A percentile compares a stretch with the other conserved stretches of the same genome.
Conservation (phyloP, 306 rosid species). For the Rosa rugosa region DNA sequence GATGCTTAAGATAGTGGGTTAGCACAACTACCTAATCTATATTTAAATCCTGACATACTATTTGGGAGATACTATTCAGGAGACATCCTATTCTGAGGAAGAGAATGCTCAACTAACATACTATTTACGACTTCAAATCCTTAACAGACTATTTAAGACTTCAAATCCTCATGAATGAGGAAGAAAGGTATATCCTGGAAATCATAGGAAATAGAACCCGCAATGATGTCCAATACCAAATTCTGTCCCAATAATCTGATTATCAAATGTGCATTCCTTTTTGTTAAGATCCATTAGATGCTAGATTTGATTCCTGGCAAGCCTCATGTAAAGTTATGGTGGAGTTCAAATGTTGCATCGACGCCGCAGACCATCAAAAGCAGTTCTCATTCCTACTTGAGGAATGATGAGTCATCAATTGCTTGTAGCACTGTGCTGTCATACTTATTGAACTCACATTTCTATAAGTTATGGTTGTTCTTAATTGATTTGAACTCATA, state of each 20-base stretch:
- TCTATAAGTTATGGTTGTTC: neutral
- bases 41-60: neutral
- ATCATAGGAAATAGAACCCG: neutral
- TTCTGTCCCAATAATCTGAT: neutral
- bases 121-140: neutral
- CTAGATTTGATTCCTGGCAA: neutral
- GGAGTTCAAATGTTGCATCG: slow-evolving; percentile 2
- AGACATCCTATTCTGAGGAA: neutral
- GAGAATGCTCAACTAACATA: neutral
- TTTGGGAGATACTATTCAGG: neutral
- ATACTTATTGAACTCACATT: neutral
- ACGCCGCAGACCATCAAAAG: neutral
- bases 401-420: neutral
- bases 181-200: neutral
- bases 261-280: neutral
- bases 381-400: neutral
- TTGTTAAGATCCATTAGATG: neutral
- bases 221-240: neutral
- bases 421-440: neutral
- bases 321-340: neutral
- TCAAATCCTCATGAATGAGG: neutral
- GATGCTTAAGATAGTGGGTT: neutral
- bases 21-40: neutral
- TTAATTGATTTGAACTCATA: neutral
- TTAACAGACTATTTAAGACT: neutral